phyloP scores from a whole-genome alignment of 176 grass and related monocot species.

The Tillandsia fasciculata region DNA sequence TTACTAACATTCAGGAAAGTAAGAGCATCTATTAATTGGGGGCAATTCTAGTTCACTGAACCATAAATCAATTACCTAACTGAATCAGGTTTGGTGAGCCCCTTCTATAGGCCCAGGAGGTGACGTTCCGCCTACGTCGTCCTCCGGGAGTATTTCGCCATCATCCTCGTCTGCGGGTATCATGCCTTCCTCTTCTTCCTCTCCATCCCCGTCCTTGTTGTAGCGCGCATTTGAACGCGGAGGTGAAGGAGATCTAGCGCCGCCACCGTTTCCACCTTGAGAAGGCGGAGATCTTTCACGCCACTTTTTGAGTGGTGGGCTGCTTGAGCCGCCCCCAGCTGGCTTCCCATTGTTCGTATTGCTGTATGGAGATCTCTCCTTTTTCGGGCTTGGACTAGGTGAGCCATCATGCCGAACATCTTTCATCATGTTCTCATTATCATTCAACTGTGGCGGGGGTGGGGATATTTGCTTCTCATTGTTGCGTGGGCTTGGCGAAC shows the following conservation, averaged over 20 bases:
- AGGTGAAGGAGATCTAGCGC: slow-evolving; percentile 7
- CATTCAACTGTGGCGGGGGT: background rate
- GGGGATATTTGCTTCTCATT: slow-evolving; percentile 20
- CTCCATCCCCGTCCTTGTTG: slow-evolving; percentile 22
- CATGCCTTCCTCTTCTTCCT: slow-evolving; percentile 66
- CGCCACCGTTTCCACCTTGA: slow-evolving; percentile 12
- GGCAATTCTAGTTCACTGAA: no score
- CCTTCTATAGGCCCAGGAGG: no score
- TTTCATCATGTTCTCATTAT: slow-evolving; percentile 29
- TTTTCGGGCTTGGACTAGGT: slow-evolving; percentile 16
- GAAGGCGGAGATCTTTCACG: slow-evolving; percentile 5
- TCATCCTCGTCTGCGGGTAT: slow-evolving; percentile 52
- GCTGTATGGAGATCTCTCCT: slow-evolving; percentile 36
- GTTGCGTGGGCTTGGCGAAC: background rate
- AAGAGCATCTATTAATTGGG: no score
- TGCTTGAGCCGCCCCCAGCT: slow-evolving; percentile 16
- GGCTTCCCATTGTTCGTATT: slow-evolving; percentile 38
- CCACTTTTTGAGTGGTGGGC: slow-evolving; percentile 13
- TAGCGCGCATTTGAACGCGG: slow-evolving; percentile 2
- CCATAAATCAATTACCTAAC: no score
- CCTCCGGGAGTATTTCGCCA: slow-evolving; percentile 31
- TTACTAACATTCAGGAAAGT: no score
- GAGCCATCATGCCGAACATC: slow-evolving; percentile 29
- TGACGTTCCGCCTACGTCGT: background rate
- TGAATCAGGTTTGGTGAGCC: no score